Conservation (phyloP, 176 grass and related monocot species). For the Carex kokanica region DNA sequence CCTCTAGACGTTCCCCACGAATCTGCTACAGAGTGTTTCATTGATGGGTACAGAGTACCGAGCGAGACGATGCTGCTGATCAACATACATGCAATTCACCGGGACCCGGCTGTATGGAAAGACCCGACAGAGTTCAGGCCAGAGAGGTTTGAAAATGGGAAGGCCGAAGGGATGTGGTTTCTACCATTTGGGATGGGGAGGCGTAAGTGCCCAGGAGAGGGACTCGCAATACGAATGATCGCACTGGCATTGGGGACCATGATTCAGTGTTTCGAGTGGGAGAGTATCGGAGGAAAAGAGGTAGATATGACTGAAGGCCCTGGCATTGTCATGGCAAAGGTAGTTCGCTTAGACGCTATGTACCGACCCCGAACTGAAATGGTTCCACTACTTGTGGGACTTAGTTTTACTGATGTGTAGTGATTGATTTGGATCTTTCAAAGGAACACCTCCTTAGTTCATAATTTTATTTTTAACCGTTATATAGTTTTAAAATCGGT, state of each 20-base stretch:
- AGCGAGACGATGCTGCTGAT: conserved; percentile 33
- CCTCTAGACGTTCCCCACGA: conserved; percentile 43
- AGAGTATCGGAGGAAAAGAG: neutral
- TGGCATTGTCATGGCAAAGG: conserved; percentile 32
- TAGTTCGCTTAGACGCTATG: conserved; percentile 31
- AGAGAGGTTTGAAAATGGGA: conserved; percentile 32
- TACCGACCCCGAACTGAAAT: conserved; percentile 22
- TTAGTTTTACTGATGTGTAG: neutral
- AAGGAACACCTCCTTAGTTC: neutral
- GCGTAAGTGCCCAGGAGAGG: conserved; percentile 55
- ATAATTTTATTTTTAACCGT: neutral
- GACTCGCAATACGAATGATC: conserved; percentile 37
- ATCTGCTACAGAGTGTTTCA: conserved; percentile 31
- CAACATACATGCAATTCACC: conserved; percentile 44
- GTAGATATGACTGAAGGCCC: conserved; percentile 45
- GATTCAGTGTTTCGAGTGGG: conserved; percentile 74
- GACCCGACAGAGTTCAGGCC: conserved; percentile 32
- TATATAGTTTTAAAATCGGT: neutral
- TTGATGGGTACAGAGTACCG: conserved; percentile 40
- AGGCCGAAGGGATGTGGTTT: conserved; percentile 4
- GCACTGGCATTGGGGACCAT: conserved; percentile 40
- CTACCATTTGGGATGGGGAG: conserved; percentile 63
- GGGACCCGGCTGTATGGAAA: conserved; percentile 31
- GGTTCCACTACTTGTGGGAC: neutral
- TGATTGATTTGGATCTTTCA: neutral